phyloP scores from a whole-genome alignment of 1,284 basidiomycete species.

The Sporisorium reilianum region DNA sequence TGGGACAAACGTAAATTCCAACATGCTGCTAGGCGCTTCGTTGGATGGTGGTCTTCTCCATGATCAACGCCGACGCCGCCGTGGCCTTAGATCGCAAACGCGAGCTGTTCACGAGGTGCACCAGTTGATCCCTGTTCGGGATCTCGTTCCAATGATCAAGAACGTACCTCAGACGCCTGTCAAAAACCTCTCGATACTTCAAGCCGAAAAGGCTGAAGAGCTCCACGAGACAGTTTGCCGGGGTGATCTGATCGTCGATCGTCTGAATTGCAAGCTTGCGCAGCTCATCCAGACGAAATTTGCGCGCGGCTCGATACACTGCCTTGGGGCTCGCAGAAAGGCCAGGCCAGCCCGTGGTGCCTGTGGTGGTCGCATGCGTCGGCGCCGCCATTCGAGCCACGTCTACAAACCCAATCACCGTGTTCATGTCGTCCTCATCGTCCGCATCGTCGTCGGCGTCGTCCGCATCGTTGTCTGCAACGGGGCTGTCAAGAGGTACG shows the following conservation, averaged over 20 bases:
- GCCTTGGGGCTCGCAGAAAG: slow-evolving; percentile 33
- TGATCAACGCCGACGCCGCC: slow-evolving; percentile 14
- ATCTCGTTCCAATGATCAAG: slow-evolving; percentile 37
- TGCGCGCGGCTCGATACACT: slow-evolving; percentile 28
- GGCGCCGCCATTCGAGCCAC: no score
- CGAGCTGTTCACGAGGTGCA: not conserved
- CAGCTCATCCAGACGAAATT: slow-evolving; percentile 13
- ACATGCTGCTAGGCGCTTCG: not conserved
- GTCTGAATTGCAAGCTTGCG: slow-evolving; percentile 14
- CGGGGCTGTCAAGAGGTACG: slow-evolving; percentile 1
- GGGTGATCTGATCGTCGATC: slow-evolving; percentile 13
- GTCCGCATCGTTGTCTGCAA: not conserved
- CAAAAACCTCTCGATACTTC: slow-evolving; percentile 4
- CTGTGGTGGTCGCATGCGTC: no score
- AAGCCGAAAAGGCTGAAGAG: slow-evolving; percentile 27
- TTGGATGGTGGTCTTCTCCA: slow-evolving; percentile 3
- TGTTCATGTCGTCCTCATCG: not conserved
- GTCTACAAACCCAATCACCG: no score
- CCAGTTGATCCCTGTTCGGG: slow-evolving; percentile 1
- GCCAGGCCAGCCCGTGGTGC: no score
- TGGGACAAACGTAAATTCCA: no score
- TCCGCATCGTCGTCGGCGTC: no score
- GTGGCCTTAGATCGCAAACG: not conserved
- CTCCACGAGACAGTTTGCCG: slow-evolving; percentile 24
- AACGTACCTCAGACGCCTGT: slow-evolving; percentile 20